Base-by-base conservation (phyloP, 768 basidiomycete genomes). In the Lentinus brumalis region DNA sequence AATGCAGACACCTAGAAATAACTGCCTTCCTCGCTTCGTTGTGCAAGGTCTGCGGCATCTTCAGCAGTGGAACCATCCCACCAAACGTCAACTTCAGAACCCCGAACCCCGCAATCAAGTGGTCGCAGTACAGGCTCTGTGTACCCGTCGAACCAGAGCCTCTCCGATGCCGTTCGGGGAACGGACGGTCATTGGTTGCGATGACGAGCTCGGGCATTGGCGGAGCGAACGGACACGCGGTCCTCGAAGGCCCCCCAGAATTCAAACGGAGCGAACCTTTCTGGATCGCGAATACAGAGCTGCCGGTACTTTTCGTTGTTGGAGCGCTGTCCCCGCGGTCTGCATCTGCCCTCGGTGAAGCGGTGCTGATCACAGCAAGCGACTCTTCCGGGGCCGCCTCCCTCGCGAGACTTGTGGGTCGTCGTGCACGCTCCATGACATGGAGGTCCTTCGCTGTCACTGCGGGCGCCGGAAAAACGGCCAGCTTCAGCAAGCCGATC, bases 151-250 rank as follows among this genome's bases (percentile, higher is more conserved):
- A 70, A 12, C 50, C 71, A 1, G 70, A 70, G 6, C 64, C 71
- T 1, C 70, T 79, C 14, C 51, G 30, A 5, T 53, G 69, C 12
- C 65, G 67, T 8, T 46, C 65, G 2, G 60, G 68, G 6, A 67
- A 69, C 6, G 67, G 70, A 30, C 67, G 62, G 11, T 46, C 73
- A 12, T 67, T 80, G 29, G 73, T 79, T 18, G 76, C 80, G 0
- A 73, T 82, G 53, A 69, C 75, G 0, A 76, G 79, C 57, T 79
- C 75, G 18, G 80, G 80, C 2, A 80, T 82, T 42, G 78, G 79
- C 21, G 80, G 80, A 8, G 72, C 74, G 2, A 79, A 79, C 56
- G 80, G 76, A 0, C 79, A 81, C 56, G 72, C 68, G 18, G 71
- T 82, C 26, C 49, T 80, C 9, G 74, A 80, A 64, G 70, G 69